phyloP scores from a whole-genome alignment of 768 basidiomycete genomes.

The Baorangia bicolor region DNA sequence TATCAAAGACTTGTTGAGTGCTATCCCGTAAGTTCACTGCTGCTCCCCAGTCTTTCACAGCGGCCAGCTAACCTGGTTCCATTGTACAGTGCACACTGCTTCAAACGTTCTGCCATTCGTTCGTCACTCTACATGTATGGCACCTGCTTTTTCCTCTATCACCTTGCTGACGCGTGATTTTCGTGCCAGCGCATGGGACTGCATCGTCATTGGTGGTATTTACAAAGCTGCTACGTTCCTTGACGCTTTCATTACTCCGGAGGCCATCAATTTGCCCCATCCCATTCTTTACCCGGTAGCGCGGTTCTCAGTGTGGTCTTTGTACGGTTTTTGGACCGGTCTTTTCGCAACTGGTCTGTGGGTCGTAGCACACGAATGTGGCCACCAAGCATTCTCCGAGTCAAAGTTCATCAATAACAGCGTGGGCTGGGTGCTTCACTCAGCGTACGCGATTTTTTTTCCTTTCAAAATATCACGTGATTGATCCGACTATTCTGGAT shows the following conservation, averaged over 20 bases:
- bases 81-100: conserved; percentile 70
- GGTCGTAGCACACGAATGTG: conserved; percentile 94
- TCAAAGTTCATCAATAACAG: conserved; percentile 89
- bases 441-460: conserved; percentile 53
- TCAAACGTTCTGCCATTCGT: conserved; percentile 80
- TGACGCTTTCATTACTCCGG: conserved; percentile 61
- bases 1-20: conserved; percentile 81
- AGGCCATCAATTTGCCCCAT: conserved; percentile 52
- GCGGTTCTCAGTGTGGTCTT: conserved; percentile 68
- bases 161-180: conserved; percentile 13
- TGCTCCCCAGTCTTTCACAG: not conserved
- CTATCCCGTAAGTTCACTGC: conserved; percentile 66
- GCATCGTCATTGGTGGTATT: conserved; percentile 61
- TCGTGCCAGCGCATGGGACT: conserved; percentile 64
- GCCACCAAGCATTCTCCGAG: conserved; percentile 95
- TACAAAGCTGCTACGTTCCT: conserved; percentile 68
- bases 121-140: conserved; percentile 78
- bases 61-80: not conserved
- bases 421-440: conserved; percentile 92
- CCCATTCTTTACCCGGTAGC: conserved; percentile 62
- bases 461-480: conserved; percentile 21
- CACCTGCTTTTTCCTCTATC: not conserved
- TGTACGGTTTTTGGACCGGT: conserved; percentile 81
- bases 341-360: conserved; percentile 91
- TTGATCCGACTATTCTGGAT: conserved; percentile 1